Conservation (phyloP, 2,329 filamentous ascomycete species). For the Microdochium bolleyi region DNA sequence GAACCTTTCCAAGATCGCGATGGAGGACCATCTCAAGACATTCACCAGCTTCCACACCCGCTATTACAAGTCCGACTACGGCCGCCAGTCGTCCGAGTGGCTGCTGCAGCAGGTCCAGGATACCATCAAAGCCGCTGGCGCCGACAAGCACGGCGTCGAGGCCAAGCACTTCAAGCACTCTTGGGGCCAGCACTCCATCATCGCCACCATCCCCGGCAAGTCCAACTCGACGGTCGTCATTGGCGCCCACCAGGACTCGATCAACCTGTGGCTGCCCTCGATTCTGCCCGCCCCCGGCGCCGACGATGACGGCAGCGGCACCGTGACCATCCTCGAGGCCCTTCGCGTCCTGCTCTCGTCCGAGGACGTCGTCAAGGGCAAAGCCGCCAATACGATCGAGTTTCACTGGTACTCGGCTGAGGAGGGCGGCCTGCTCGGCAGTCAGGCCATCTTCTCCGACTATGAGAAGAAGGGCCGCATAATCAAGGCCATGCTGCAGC, state of each 20-base stretch:
- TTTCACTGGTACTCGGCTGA: constrained; percentile 88
- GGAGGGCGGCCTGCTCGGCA: constrained; percentile 60
- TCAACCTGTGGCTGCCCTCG: constrained; percentile 84
- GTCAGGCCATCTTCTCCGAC: constrained; percentile 77
- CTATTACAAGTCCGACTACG: constrained; percentile 73
- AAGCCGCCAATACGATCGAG: constrained; percentile 79
- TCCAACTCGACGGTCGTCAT: constrained; percentile 80
- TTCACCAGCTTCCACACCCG: constrained; percentile 75
- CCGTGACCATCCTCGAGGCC: constrained; percentile 90
- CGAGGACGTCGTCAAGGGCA: constrained; percentile 60
- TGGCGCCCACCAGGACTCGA: constrained; percentile 90
- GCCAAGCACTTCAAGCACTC: constrained; percentile 70
- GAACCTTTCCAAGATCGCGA: constrained; percentile 65
- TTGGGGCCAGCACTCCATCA: constrained; percentile 87
- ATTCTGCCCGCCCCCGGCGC: constrained; percentile 81
- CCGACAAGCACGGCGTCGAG: constrained; percentile 55
- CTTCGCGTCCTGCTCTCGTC: constrained; percentile 72
- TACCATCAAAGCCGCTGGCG: constrained; percentile 64
- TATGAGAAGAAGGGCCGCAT: constrained; percentile 69
- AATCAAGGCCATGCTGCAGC: constrained; percentile 94
- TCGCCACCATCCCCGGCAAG: constrained; percentile 83
- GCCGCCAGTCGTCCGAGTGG: constrained; percentile 82
- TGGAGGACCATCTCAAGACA: constrained; percentile 70
- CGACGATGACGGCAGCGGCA: constrained; percentile 91
- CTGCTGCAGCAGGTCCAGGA: constrained; percentile 66